Conservation (phyloP, 2,329 filamentous ascomycete species). For the Colletotrichum sp. region DNA sequence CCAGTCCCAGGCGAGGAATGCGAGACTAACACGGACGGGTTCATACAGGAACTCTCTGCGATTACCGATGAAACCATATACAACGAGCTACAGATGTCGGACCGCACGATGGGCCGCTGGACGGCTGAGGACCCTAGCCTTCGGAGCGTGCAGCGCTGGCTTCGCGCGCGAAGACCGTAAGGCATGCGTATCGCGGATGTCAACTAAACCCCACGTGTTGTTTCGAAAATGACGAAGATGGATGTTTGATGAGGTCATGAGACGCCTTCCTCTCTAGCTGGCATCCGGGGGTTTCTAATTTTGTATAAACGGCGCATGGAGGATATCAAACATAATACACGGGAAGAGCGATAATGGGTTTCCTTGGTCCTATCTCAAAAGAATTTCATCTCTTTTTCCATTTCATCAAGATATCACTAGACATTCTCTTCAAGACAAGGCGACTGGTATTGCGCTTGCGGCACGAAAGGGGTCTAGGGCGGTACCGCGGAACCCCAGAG, state of each 20-base stretch:
- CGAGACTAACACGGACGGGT: not conserved
- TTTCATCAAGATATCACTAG: not conserved
- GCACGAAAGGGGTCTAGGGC: not conserved
- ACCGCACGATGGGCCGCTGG: constrained; percentile 64
- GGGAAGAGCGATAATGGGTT: not conserved
- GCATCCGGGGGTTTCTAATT: not conserved
- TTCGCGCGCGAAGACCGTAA: constrained; percentile 45
- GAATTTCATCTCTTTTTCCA: not conserved
- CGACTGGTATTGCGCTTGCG: not conserved
- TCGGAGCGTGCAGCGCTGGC: constrained; percentile 63
- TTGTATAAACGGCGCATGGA: constrained; percentile 14
- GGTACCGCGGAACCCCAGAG: not conserved
- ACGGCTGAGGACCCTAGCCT: constrained; percentile 66
- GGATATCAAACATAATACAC: constrained; percentile 1
- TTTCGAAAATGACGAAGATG: not conserved
- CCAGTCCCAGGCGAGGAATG: not conserved
- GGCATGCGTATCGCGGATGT: not conserved
- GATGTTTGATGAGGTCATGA: not conserved
- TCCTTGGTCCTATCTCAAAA: not conserved
- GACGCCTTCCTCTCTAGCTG: not conserved
- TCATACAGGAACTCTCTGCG: constrained; percentile 58
- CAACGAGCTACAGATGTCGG: constrained; percentile 56
- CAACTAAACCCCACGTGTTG: not conserved
- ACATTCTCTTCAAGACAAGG: not conserved
- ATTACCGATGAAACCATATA: constrained; percentile 67